Base-by-base conservation (phyloP, 768 basidiomycete genomes). In the Amanita fuliginea region DNA sequence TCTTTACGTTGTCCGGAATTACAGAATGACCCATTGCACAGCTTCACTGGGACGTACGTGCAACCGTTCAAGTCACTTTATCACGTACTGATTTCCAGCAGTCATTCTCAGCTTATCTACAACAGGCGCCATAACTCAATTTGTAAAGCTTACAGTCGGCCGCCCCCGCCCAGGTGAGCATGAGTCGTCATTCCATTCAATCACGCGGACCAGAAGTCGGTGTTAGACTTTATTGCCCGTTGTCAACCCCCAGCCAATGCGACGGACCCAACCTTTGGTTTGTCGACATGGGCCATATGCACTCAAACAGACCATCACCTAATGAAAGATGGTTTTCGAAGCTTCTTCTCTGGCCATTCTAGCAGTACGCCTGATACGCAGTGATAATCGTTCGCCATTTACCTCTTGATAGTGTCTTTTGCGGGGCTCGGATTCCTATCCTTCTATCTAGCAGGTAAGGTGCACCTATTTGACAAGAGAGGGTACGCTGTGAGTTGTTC, bases 301-400 rank as follows among this genome's bases (percentile, higher is more conserved):
- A 89, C 88, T 1, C 83, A 84, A 57, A 71, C 77, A 4, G 66
- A 86, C 54, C 56, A 62, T 14, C 54, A 59, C 6, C 73, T 82
- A 22, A 63, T 93, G 55, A 67, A 71, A 24, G 90, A 95, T 65
- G 94, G 93, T 1, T 97, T 90, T 70, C 77, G 87, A 56, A 93
- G 90, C 60, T 96, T 97, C 64, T 86, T 85, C 11, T 90, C 87
- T 47, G 94, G 94, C 1, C 93, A 96, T 65, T 83, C 90, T 3
- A 91, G 88, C 56, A 53, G 91, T 93, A 65, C 44, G 84, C 19
- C 9, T 8, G 16, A 33, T 22, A 24, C 19, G 16, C 47, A 5
- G 30, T 32, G 36, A 18, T n/a, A 11, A 3, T n/a, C 37, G 5
- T 32, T 6, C 14, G 14, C 21, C 14, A 51, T 42, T 18, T 19